Evolutionary conservation across 257 asterid species (phyloP).

Genomic region (Solanum corneliomulleri): DNA sequence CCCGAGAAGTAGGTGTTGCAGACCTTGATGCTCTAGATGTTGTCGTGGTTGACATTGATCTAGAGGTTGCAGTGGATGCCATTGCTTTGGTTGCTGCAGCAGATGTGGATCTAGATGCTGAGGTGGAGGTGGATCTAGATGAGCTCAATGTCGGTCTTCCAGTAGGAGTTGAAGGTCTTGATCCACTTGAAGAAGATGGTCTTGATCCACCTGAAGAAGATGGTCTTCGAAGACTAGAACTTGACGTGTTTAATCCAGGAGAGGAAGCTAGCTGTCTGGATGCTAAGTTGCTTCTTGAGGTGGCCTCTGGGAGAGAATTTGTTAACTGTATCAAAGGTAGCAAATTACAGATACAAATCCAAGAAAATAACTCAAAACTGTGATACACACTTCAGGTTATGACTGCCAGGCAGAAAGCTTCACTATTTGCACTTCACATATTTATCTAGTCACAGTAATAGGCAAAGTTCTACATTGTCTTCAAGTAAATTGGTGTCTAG

Average conservation of each 20-base stretch:
- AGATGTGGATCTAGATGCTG: constrained; percentile 37
- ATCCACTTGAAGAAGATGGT: constrained; percentile 89
- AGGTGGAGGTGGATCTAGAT: background rate
- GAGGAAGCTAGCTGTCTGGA: constrained; percentile 53
- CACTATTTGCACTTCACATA: background rate
- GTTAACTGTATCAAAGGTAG: constrained; percentile 48
- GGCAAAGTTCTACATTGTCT: background rate
- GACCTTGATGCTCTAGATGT: constrained; percentile 66
- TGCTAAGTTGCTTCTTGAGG: constrained; percentile 49
- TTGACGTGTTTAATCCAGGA: constrained; percentile 58
- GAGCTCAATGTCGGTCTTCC: constrained; percentile 63
- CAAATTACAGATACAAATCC: constrained; percentile 11
- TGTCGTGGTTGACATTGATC: constrained; percentile 9
- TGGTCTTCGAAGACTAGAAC: constrained; percentile 66
- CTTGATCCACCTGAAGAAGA: constrained; percentile 88
- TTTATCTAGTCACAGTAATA: background rate
- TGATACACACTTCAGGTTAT: background rate
- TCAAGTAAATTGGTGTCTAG: background rate
- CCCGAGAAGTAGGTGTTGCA: constrained; percentile 71
- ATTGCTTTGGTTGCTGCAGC: constrained; percentile 34
- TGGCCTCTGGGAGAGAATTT: constrained; percentile 48
- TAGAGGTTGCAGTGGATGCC: constrained; percentile 10
- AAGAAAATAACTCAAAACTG: background rate
- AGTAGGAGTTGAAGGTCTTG: constrained; percentile 88
- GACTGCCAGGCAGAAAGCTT: background rate